Percentiles rank a stretch among this genome's conserved stretches.
Evolutionary conservation across 2,329 filamentous ascomycete species (phyloP).

Genomic region (Cladosporium colombiae): DNA sequence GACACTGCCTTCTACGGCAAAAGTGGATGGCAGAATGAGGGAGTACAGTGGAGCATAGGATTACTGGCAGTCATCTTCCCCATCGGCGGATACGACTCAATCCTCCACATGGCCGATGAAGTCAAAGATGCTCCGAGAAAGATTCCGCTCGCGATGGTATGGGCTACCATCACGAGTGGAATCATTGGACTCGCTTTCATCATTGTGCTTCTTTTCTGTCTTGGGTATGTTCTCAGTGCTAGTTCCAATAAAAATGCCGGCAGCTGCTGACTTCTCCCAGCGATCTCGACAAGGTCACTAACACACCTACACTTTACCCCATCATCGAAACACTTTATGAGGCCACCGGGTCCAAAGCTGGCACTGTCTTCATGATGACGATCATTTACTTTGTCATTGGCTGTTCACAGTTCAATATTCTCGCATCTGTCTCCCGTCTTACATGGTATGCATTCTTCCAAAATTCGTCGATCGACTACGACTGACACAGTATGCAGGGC

Average conservation of each 20-base stretch:
- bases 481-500: not conserved
- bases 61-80: constrained; percentile 39
- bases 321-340: constrained; percentile 43
- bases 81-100: constrained; percentile 48
- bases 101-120: constrained; percentile 49
- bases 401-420: not conserved
- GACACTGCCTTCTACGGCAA: constrained; percentile 29
- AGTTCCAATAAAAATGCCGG: not conserved
- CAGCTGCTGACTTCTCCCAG: constrained; percentile 19
- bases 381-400: not conserved
- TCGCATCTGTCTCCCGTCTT: not conserved
- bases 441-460: constrained; percentile 13
- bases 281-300: constrained; percentile 32
- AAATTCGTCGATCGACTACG: not conserved
- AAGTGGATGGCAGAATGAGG: constrained; percentile 39
- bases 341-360: not conserved
- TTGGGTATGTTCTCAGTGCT: constrained; percentile 32
- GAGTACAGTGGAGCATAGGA: constrained; percentile 42
- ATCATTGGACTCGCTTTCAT: constrained; percentile 45
- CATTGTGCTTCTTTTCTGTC: constrained; percentile 43
- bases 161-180: constrained; percentile 47
- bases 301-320: constrained; percentile 38
- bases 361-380: constrained; percentile 1
- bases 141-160: constrained; percentile 49
- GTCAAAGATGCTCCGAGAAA: constrained; percentile 43